These are phyloP conservation scores for Hirschfeldia incana DNA, from an alignment of 345 rosid species.

Conservation along the genomic window DNA sequence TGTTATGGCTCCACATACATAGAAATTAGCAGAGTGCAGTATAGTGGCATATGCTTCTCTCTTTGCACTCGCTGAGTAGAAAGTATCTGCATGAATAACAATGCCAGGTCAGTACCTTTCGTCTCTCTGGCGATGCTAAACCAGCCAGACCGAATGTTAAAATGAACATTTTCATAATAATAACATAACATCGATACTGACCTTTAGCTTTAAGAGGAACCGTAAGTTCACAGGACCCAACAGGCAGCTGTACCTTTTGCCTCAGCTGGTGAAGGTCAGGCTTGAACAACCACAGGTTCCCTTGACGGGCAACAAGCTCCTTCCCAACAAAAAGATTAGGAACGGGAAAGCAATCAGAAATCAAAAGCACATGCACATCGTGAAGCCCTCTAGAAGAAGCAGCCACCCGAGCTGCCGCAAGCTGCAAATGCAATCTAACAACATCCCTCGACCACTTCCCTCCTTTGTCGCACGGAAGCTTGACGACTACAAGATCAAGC, in stretches of 20 bases:
- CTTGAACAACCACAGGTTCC: conserved; percentile 75
- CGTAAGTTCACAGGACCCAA: conserved; percentile 87
- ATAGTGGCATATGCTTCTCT: conserved; percentile 90
- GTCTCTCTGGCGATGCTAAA: background rate
- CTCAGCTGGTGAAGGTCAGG: conserved; percentile 66
- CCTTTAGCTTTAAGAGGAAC: conserved; percentile 86
- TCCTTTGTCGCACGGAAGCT: conserved; percentile 73
- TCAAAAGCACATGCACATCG: conserved; percentile 62
- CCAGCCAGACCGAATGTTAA: background rate
- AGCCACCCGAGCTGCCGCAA: conserved; percentile 80
- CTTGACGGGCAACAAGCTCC: conserved; percentile 57
- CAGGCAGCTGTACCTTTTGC: conserved; percentile 52
- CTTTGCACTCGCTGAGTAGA: conserved; percentile 61
- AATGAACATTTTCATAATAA: background rate
- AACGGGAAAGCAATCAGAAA: conserved; percentile 72
- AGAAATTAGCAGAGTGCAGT: conserved; percentile 78
- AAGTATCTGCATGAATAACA: conserved; percentile 49
- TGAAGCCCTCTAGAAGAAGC: conserved; percentile 71
- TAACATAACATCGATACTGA: conserved; percentile 35
- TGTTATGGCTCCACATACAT: conserved; percentile 85
- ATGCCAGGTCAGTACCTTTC: conserved; percentile 9
- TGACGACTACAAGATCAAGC: conserved; percentile 68
- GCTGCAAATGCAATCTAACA: conserved; percentile 81
- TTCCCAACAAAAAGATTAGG: conserved; percentile 84
- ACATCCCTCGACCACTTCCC: conserved; percentile 85